Evolutionary conservation across 768 basidiomycete genomes (phyloP), one percentile per base, ranked within the genome.

Genomic region (Austroboletus eburneus): DNA sequence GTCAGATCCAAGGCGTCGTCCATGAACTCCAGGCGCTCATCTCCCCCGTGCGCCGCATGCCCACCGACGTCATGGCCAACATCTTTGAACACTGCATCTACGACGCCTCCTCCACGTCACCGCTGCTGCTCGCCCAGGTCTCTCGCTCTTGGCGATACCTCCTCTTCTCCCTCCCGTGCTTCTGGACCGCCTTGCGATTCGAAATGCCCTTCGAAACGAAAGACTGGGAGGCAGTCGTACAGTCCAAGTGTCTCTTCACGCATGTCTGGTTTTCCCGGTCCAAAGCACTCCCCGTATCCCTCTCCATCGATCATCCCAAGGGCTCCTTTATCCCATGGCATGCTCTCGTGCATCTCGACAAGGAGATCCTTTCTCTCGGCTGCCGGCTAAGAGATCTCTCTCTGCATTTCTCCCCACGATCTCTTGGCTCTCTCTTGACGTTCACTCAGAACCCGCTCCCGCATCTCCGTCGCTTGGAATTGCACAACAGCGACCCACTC

Each of bases 101-200:
- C 8, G 60, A 56, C 22, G 51, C 55, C 42, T 49, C 63, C 9
- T 33, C 20, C 9, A 27, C 27, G 5, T 54, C 57, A 1, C 66
- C 64, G 0, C 33, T 68, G 16, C 25, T 68, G 7, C 59, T 67
- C 37, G 47, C 33, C 4, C 66, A 66, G 30, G 49, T 67, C 42
- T 67, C 63, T 51, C 56, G 59, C 32, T 57, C 65, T 18, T 65
- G 63, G 63, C 54, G 61, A n/a, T 45, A 43, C 24, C 65, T 65
- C 42, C 23, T 65, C 9, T 58, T 61, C 43, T 56, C 63, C 32
- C 57, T 67, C 4, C 55, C 63, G 12, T 55, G 51, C 3, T 21
- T 65, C 13, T 65, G 63, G 63, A 42, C 51, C 18, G 25, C 41
- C 8, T 32, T 65, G 29, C 58, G 52, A 7, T 49, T 65, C 45